phyloP scores from a whole-genome alignment of 345 rosid genomes.

The Combretum micranthum region DNA sequence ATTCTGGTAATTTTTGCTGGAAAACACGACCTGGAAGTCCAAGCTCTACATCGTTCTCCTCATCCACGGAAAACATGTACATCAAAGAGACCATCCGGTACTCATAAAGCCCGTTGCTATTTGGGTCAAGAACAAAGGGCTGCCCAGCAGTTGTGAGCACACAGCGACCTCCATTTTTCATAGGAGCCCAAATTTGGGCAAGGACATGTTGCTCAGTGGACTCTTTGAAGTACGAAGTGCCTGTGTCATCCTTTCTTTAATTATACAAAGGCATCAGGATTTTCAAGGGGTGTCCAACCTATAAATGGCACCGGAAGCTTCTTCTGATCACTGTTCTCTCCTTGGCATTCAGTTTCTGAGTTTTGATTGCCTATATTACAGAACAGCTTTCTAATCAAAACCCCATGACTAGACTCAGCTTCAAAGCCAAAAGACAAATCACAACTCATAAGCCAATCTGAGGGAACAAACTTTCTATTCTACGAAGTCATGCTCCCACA shows the following conservation, averaged over 20 bases:
- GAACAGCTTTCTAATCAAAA: conserved; percentile 5
- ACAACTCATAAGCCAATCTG: neutral
- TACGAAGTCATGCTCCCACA: too few species aligned
- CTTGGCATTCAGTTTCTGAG: conserved; percentile 24
- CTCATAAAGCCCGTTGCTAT: conserved; percentile 65
- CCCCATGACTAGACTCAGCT: neutral
- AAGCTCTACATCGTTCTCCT: conserved; percentile 57
- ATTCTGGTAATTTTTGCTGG: conserved; percentile 70
- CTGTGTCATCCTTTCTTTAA: conserved; percentile 83
- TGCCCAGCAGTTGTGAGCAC: conserved; percentile 84
- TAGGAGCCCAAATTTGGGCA: conserved; percentile 95
- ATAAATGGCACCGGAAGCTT: conserved; percentile 40
- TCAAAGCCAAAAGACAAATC: neutral
- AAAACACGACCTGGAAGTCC: conserved; percentile 99
- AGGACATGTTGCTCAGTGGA: conserved; percentile 78
- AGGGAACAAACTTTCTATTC: too few species aligned
- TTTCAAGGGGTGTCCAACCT: conserved; percentile 46
- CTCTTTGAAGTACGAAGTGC: conserved; percentile 75
- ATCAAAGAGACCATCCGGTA: conserved; percentile 79
- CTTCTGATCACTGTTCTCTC: conserved; percentile 30
- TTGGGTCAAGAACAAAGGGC: conserved; percentile 78
- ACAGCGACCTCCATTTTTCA: conserved; percentile 43
- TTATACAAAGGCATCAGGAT: conserved; percentile 50
- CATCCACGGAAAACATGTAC: conserved; percentile 71
- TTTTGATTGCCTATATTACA: conserved; percentile 39